Evolutionary conservation across 2,329 filamentous ascomycete species (phyloP), one percentile per base, ranked within the genome.

Genomic region (Verticillium klebahnii): DNA sequence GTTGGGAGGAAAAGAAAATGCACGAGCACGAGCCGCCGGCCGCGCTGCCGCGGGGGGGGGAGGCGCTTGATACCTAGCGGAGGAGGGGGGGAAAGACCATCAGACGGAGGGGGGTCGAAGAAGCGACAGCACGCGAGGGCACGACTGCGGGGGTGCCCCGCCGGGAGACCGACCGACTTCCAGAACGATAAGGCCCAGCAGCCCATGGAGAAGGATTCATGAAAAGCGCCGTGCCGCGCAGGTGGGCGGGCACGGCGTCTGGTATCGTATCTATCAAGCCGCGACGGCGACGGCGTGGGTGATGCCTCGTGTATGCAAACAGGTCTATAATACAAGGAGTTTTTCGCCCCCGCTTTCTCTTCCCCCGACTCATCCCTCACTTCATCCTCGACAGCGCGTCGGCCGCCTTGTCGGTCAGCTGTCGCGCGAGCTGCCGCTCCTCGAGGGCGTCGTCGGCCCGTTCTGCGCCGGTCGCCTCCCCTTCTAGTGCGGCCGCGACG

Each of bases 341-440:
- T 50, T 50, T 50, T n/a, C n/a, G 6, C 45, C 19, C 9, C 19
- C 19, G 11, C 19, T 50, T 25, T 50, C n/a, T 11, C 19, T 19
- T 9, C 19, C 19, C 8, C n/a, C 8, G n/a, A 7, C 9, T n/a
- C 45, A 25, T 8, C 7, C 7, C 56, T 63, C 76, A 85, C 69
- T 80, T 79, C 68, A 87, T 69, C 57, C 73, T 75, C 63, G 72
- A 68, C 54, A 86, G 72, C 14, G 82, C 78, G 58, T 82, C 76
- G 65, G 81, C 75, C 2, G 83, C 84, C 69, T 74, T 78, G n/a
- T 72, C 69, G 8, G 86, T 74, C 31, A 85, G 70, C 61, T 78
- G 74, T 50, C 74, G 76, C 9, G 79, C 77, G 63, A 70, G 74
- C n/a, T 69, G 68, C 11, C 80, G 67, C 63, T 79, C 75, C 19